Evolutionary conservation across 2,329 filamentous ascomycete species (phyloP).

Genomic region (Neonectria faginata): DNA sequence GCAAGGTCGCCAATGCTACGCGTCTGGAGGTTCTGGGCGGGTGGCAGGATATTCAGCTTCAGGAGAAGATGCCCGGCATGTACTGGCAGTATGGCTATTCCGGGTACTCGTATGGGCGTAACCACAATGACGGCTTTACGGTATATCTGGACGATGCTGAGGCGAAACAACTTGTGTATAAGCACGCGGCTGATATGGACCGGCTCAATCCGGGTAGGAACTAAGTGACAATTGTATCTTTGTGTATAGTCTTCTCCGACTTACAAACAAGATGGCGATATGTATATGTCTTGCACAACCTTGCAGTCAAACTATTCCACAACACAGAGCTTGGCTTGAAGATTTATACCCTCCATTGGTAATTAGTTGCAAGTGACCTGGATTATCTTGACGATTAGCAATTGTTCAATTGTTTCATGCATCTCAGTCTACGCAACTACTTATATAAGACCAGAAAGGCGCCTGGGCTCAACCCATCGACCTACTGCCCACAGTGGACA

Average conservation of each 20-base stretch:
- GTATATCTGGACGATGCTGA: conserved; percentile 65
- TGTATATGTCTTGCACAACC: background rate
- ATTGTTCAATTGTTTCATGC: no score
- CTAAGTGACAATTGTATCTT: background rate
- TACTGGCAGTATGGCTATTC: conserved; percentile 68
- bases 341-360: no score
- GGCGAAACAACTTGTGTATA: conserved; percentile 57
- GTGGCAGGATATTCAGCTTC: conserved; percentile 63
- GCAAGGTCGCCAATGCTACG: conserved; percentile 56
- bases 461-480: no score
- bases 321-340: no score
- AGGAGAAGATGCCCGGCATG: conserved; percentile 64
- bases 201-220: conserved; percentile 27
- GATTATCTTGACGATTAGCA: no score
- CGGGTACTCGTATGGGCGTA: conserved; percentile 64
- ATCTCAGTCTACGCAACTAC: no score
- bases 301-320: no score
- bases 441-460: no score
- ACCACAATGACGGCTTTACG: conserved; percentile 68
- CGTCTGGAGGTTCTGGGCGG: conserved; percentile 59
- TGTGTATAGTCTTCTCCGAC: background rate
- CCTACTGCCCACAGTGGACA: no score
- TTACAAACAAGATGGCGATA: background rate
- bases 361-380: no score
- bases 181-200: conserved; percentile 57